Base-by-base conservation (phyloP, 2,329 filamentous ascomycete genomes). In the Epichloe gansuensis region DNA sequence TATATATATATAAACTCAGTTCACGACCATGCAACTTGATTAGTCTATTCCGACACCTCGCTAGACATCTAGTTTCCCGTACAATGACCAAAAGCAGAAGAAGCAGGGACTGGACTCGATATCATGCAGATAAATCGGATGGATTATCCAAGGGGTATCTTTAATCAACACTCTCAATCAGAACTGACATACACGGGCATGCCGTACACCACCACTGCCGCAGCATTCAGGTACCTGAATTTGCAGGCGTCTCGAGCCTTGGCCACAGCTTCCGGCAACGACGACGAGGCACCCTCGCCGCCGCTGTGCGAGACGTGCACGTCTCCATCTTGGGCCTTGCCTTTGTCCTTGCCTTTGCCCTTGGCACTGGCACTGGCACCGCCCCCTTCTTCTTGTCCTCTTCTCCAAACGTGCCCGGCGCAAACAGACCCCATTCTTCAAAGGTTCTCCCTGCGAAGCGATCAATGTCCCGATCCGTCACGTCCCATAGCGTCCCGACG, bases 401-500 rank as follows among this genome's bases (percentile, higher is more conserved):
- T 42, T 68, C 66, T 48, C 66, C 64, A 56, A 73, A 76, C 7
- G 73, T 67, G 54, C 76, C 76, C 67, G 60, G 60, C 1, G 68
- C 63, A 51, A 86, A 72, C 6, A 98, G 67, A 0, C 93, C 93
- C 93, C 93, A 98, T 61, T 85, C 78, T 64, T 93, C 86, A 65
- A 95, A 86, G 3, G 86, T 74, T 28, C 78, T 76, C 37, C 85
- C 82, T 0, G 91, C 87, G 67, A 95, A 95, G 17, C 91, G 86
- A 71, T 98, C 94, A 66, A 96, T 95, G 67, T 98, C 93, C 62
- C 88, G 88, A 66, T 98, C 93, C 9, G 93, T 98, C 48, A 98
- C 93, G 67, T 98, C 93, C 93, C 93, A 98, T 39, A 98, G 75
- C 15, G 91, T 96, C 46, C 90, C 93, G 2, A 97, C 83, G 9